Base-by-base conservation (phyloP, 495 filamentous ascomycete genomes). In the Podospora pseudocomata region DNA sequence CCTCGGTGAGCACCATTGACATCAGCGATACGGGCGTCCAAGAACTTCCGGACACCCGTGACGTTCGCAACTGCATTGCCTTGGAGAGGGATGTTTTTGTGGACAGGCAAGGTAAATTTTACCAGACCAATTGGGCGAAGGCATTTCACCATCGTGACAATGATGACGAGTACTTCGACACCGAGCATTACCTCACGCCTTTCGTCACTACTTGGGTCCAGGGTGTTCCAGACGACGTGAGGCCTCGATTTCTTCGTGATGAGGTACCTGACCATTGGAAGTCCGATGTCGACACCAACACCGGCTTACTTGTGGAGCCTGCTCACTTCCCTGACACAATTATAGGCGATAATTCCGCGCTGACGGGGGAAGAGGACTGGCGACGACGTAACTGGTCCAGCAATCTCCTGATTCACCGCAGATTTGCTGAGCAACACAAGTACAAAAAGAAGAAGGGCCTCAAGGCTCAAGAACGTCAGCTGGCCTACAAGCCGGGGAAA, bases 201-300 rank as follows among this genome's bases (percentile, higher is more conserved):
- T 70, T 76, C 26, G 49, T 73, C 27, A 18, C 2, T 7, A 62
- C 60, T 16, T 76, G 75, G 72, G 13, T 67, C 18, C 3, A 54
- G 0, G 9, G 32, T 2, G 23, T 57, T 49, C 64, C 72, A 3
- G 69, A 68, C 28, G 23, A 54, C 4, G n/a, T 73, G 20, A 18
- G 27, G 19, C 68, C 64, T 2, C 20, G 64, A 7, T 74, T 78
- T 27, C 27, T 70, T 13, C 28, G 69, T 0, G n/a, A 64, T 23
- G 60, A 62, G 0, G 44, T 65, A 13, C 27, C 49, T 3, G 44
- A 67, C 3, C 76, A 80, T 19, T 75, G 70, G 55, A 49, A 56
- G 1, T 73, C 72, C 27, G 80, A 80, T 20, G 66, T 83, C 18
- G 65, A 81, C 60, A 68, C 80, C 1, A 5, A 59, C 16, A 78